These are phyloP conservation scores for Ogataea minuta DNA, from an alignment of 805 yeast species.

Conservation along the genomic window DNA sequence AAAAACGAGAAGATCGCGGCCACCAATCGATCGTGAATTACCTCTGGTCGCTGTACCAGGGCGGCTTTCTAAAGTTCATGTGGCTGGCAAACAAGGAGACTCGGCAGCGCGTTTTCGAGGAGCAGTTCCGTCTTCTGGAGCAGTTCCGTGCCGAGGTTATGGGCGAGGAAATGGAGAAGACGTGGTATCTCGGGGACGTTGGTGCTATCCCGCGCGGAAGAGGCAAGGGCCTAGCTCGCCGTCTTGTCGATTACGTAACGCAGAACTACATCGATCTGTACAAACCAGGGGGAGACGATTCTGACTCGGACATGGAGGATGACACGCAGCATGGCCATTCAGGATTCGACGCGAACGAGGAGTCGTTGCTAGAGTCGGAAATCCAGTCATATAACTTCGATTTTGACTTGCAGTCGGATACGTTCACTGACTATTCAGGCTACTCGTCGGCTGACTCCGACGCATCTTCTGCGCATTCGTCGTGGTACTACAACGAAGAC, in stretches of 20 bases:
- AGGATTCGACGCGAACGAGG: conserved; percentile 20
- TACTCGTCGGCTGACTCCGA: conserved; percentile 33
- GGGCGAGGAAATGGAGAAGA: conserved; percentile 36
- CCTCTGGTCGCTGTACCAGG: conserved; percentile 34
- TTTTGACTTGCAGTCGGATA: conserved; percentile 34
- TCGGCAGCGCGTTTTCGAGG: conserved; percentile 48
- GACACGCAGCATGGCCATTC: conserved; percentile 14
- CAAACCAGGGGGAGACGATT: conserved; percentile 16
- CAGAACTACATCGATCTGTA: conserved; percentile 41
- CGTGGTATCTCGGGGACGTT: conserved; percentile 60
- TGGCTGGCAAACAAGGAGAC: conserved; percentile 42
- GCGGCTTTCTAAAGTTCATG: conserved; percentile 34
- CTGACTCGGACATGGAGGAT: conserved; percentile 23
- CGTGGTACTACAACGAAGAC: conserved; percentile 36
- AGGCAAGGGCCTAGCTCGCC: conserved; percentile 58
- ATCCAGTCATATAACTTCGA: conserved; percentile 34
- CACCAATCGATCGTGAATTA: conserved; percentile 32
- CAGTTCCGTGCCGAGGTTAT: conserved; percentile 44
- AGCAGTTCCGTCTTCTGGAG: conserved; percentile 46
- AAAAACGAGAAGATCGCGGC: conserved; percentile 14
- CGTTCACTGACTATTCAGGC: conserved; percentile 35
- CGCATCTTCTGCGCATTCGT: conserved; percentile 34
- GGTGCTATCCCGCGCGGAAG: conserved; percentile 57
- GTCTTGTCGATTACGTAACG: conserved; percentile 48
- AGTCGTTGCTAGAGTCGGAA: conserved; percentile 33